These are phyloP conservation scores for Pharnaceum exiguum DNA, from an alignment of 148 eudicot genomes.

Conservation along the genomic window DNA sequence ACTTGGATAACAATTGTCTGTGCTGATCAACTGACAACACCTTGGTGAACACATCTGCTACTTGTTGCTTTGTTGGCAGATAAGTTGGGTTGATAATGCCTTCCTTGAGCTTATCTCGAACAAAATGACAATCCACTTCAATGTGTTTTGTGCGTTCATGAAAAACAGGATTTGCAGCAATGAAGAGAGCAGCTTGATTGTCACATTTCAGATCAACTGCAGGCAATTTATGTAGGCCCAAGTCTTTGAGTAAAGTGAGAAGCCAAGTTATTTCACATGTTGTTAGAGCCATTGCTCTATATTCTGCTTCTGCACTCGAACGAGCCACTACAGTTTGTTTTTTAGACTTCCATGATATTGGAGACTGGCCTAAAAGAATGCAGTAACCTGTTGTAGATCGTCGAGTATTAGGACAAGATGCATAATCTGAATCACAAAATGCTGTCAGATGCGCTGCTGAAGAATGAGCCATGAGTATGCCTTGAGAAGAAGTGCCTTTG, in stretches of 20 bases:
- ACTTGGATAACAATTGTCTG: background rate
- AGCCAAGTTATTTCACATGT: no score
- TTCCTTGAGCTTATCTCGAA: background rate
- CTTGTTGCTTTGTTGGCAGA: background rate
- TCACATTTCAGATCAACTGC: no score
- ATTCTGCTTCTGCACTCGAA: slow-evolving; percentile 12
- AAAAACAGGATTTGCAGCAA: slow-evolving; percentile 2
- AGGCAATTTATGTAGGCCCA: no score
- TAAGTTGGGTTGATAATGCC: background rate
- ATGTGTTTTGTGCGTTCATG: slow-evolving; percentile 16
- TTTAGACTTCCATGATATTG: slow-evolving; percentile 6
- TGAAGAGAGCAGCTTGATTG: no score
- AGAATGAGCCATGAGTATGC: background rate
- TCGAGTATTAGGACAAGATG: background rate
- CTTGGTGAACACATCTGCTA: background rate
- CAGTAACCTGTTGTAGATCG: background rate
- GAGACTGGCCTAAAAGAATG: background rate
- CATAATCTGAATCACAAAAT: slow-evolving; percentile 1
- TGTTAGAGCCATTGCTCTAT: background rate
- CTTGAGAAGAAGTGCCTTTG: background rate
- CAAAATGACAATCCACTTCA: slow-evolving; percentile 1
- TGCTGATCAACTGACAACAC: background rate
- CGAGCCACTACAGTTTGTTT: slow-evolving; percentile 1
- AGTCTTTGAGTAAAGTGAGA: no score
- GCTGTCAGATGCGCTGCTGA: background rate